Evolutionary conservation across 2,329 filamentous ascomycete species (phyloP).

Genomic region (Aspergillus quadrilineatus): DNA sequence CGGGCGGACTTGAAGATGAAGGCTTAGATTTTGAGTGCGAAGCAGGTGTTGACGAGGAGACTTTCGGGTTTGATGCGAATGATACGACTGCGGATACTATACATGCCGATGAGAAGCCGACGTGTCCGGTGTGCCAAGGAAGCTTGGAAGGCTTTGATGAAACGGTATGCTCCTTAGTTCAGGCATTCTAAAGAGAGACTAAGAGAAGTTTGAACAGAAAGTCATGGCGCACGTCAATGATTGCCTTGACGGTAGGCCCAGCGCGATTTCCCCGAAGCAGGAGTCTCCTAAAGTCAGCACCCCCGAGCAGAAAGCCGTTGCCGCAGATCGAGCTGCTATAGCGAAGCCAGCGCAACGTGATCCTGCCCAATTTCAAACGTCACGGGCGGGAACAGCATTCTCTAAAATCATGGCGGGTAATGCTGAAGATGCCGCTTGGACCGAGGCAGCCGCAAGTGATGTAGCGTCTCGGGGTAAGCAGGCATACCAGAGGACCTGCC

Average conservation of each 20-base stretch:
- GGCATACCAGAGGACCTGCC: slow-evolving; percentile 85
- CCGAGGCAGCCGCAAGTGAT: slow-evolving; percentile 77
- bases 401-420: slow-evolving; percentile 90
- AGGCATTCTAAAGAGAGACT: neutral
- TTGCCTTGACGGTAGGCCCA: slow-evolving; percentile 80
- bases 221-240: slow-evolving; percentile 80
- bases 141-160: slow-evolving; percentile 60
- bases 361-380: slow-evolving; percentile 61
- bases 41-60: slow-evolving; percentile 35
- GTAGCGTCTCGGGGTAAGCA: slow-evolving; percentile 76
- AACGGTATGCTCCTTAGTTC: slow-evolving; percentile 28
- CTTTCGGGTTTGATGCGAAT: slow-evolving; percentile 24
- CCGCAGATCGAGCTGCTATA: slow-evolving; percentile 66
- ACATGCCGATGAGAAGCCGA: slow-evolving; percentile 25
- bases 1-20: slow-evolving; percentile 53
- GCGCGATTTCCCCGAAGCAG: slow-evolving; percentile 49
- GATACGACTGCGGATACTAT: slow-evolving; percentile 22
- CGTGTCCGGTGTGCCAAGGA: slow-evolving; percentile 76
- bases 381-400: slow-evolving; percentile 68
- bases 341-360: slow-evolving; percentile 78
- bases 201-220: slow-evolving; percentile 57
- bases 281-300: slow-evolving; percentile 16
- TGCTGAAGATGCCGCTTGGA: slow-evolving; percentile 88
- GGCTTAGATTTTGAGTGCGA: slow-evolving; percentile 64
- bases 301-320: slow-evolving; percentile 42